A percentile compares a stretch with the other conserved stretches of the same genome.
Evolutionary conservation across 306 rosid species (phyloP).

Genomic region (Fagus sylvatica): DNA sequence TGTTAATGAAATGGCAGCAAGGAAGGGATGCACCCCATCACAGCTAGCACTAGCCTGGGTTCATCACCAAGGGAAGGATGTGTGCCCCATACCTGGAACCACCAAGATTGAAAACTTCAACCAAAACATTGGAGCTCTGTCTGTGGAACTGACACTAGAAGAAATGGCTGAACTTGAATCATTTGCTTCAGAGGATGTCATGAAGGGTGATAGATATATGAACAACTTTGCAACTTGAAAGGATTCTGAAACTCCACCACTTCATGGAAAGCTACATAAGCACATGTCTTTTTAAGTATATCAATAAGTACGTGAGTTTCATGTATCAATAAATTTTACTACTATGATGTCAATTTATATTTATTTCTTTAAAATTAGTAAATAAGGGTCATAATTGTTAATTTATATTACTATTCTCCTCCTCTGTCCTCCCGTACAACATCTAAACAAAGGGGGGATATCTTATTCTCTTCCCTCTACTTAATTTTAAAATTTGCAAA

Average conservation of each 20-base stretch:
- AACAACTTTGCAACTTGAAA: conserved; percentile 29
- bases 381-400: no score
- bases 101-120: conserved; percentile 61
- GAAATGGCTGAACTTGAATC: conserved; percentile 65
- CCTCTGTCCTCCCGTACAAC: no score
- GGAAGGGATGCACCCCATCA: conserved; percentile 57
- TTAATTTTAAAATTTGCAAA: no score
- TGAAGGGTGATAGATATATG: conserved; percentile 47
- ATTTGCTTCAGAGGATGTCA: conserved; percentile 34
- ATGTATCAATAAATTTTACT: no score
- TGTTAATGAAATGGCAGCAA: conserved; percentile 52
- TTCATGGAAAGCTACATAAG: conserved; percentile 41
- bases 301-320: no score
- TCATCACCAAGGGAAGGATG: conserved; percentile 71
- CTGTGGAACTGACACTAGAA: conserved; percentile 55
- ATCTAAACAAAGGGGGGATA: no score
- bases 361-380: no score
- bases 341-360: no score
- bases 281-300: neutral
- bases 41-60: conserved; percentile 68
- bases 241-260: conserved; percentile 54
- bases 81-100: conserved; percentile 79
- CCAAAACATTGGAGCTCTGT: conserved; percentile 58
- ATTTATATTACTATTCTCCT: no score
- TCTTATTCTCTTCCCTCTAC: no score